Base-by-base conservation (phyloP, 192 early-diverging fungal genomes). In the Backusella parvicylindrica region DNA sequence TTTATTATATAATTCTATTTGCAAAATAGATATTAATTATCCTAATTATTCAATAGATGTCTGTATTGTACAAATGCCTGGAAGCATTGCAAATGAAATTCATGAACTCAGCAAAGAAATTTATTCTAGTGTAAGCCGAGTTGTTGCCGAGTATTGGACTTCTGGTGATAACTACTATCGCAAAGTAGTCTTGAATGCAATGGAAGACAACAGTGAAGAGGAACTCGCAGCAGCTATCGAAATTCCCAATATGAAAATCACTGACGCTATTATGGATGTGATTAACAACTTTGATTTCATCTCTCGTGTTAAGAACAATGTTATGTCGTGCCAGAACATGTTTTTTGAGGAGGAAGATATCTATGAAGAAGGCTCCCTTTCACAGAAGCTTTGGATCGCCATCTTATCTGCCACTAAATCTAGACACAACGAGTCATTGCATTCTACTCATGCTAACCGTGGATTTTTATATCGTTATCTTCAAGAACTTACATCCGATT, bases 21-120 rank as follows among this genome's bases (percentile, higher is more conserved):
- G 11, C 0, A 11, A 26, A 28, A 13, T 60, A 28, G 26, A 11
- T 28, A 30, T 4, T 60, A 11, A 60, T 60, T 2, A 60, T 18
- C 7, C 1, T 37, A 18, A 37, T 37, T 23, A 23, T 15, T 23
- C 12, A 38, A 41, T 15, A 70, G 68, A 70, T 70, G 28, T 70
- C 18, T 70, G 68, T 30, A 28, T 70, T 47, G 68, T 28, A 70
- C 68, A 70, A 47, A 70, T 70, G 68, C 68, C 68, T 28, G 68
- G 68, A 30, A 70, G 38, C 26, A 70, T 70, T 47, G 68, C 68
- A 16, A 70, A 70, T 47, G 37, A 70, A 2, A 70, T 70, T 31
- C 68, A 70, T 41, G 40, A 70, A 26, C 41, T 70, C 12, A 70
- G 68, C 40, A 70, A 47, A 13, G 37, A 70, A 47, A 47, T 70